Evolutionary conservation across 106 monocot genomes (phyloP), one percentile per base, ranked within the genome.

Genomic region (Gastrodia elata): DNA sequence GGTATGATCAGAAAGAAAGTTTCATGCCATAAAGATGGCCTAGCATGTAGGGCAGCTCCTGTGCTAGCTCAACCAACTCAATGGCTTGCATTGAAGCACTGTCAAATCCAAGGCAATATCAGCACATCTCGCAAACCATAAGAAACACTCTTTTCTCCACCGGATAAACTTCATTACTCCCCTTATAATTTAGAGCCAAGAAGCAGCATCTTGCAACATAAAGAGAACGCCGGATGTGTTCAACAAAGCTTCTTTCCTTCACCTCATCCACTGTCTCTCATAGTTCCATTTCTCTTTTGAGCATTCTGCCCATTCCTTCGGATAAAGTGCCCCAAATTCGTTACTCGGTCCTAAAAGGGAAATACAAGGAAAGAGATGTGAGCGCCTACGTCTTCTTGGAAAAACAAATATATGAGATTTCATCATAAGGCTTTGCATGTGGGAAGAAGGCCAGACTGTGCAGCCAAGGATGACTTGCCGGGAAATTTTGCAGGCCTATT

Each of bases 381-480:
- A 80, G 69, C 70, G 67, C 70, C 75, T 70, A 75, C 68, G 75
- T 59, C 75, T 27, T 57, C 41, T 43, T 74, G 55, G 68, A 38
- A 39, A 74, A 73, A 80, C 14, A 26, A 8, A 56, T 34, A 48
- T 65, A n/a, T 13, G 46, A 68, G 8, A 36, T 65, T 11, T 68
- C 64, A 65, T 64, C 16, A 28, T 68, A 35, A 40, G 83, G 72
- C 65, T 73, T 83, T 79, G 83, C 83, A 83, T 83, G 83, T 79
- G 79, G 79, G 28, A 72, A 79, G 65, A 76, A 83, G 83, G 83
- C 58, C 34, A 25, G 35, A 76, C 36, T 72, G 43, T 79, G 72
- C 72, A 83, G 83, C 83, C 83, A 83, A 83, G 83, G 79, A 83
- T 83, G 83, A 83, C 83, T 83, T 83, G 83, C 83, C 83, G 79